Percentiles rank a stretch among this genome's conserved stretches.
Evolutionary conservation across 176 grass and related monocot species (phyloP).

Genomic region (Triticum timopheevii): DNA sequence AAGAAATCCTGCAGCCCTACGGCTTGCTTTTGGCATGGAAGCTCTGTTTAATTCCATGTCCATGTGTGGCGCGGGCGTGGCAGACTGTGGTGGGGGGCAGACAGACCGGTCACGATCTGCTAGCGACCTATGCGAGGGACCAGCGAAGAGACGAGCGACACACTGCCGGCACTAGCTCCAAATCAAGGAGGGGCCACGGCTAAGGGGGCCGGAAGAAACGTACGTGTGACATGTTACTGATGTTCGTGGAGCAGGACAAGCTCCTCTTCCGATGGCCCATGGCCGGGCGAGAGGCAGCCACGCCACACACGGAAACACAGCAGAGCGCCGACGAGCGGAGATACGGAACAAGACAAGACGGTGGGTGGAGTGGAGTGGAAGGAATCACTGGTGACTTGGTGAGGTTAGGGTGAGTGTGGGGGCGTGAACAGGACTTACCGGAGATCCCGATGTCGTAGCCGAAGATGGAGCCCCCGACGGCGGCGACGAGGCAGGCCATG

Average conservation of each 20-base stretch:
- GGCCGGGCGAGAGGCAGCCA: not conserved
- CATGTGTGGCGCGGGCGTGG: not conserved
- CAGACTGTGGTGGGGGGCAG: not conserved
- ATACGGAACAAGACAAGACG: accelerated
- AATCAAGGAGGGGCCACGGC: not conserved
- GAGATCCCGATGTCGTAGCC: conserved; percentile 95
- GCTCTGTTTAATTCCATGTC: not conserved
- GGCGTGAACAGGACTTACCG: conserved; percentile 25
- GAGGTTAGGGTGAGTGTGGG: not conserved
- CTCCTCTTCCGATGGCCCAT: not conserved
- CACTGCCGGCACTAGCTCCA: conserved; percentile 1
- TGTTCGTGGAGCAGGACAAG: not conserved
- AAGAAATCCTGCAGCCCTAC: not conserved
- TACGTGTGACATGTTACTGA: not conserved
- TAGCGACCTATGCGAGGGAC: conserved; percentile 11
- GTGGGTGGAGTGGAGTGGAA: too few relatives aligned
- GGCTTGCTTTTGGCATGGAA: not conserved
- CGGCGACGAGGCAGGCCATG: conserved; percentile 79
- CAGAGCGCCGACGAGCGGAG: not conserved
- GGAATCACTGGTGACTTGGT: not conserved
- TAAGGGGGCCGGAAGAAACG: not conserved
- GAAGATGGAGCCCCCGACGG: conserved; percentile 87
- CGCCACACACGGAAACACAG: not conserved
- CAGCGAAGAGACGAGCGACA: not conserved
- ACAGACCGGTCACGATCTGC: not conserved